Evolutionary conservation across 495 filamentous ascomycete species (phyloP), one percentile per base, ranked within the genome.

Genomic region (Aspergillus coremiiformis): DNA sequence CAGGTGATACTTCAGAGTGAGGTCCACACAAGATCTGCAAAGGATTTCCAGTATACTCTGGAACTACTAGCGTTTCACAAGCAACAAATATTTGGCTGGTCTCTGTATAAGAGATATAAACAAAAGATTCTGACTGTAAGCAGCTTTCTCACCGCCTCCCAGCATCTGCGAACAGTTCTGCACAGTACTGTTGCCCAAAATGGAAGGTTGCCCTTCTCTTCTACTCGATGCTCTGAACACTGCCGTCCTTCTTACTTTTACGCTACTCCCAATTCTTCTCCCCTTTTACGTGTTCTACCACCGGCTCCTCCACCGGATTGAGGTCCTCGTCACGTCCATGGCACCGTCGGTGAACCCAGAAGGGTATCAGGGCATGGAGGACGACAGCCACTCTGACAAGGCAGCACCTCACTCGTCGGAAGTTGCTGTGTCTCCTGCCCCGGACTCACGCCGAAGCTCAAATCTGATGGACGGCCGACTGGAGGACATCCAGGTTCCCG

Each of bases 401-500:
- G 19, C 29, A 41, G 12, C 19, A 10, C 27, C 14, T 6, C 8
- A 30, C 39, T 20, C 41, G 24, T 39, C 39, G 5, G 24, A 22
- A 19, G 35, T 9, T 37, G 44, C 12, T 35, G 32, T 49, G 47
- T 12, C 44, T 17, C 5, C 37, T 47, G 23, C 32, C 10, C 23
- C 39, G n/a, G 3, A 5, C 3, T 7, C 32, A 47, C 24, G 15
- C 23, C 11, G 15, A n/a, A 21, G 21, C 24, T 43, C 26, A 9
- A 44, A 47, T 27, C 49, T 59, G 27, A 27, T 59, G 12, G 53
- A 56, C 26, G 35, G 50, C 12, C 3, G 32, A 19, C 11, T 60
- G 45, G 58, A 60, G 17, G 47, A 55, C 5, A 53, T 59, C 17
- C 39, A 22, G 21, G 44, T 59, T 8, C 53, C 49, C 0, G 29